phyloP scores from a whole-genome alignment of 1,284 basidiomycete species.

The Trametes hirsuta region DNA sequence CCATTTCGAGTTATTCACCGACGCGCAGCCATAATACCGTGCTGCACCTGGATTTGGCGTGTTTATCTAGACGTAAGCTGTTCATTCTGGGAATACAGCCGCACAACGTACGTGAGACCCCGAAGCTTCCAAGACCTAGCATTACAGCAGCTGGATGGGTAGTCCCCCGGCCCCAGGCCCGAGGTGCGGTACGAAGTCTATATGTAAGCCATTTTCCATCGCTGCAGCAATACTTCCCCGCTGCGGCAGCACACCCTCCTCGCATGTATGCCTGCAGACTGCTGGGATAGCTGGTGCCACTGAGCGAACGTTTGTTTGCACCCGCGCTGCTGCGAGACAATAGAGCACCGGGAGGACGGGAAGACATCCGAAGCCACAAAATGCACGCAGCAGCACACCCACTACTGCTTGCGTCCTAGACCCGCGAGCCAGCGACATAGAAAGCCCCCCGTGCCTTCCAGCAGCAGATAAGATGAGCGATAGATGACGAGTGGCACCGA shows the following conservation, averaged over 20 bases:
- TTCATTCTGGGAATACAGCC: not conserved
- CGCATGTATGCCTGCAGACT: slow-evolving; percentile 17
- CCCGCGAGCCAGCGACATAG: no score
- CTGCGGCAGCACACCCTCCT: slow-evolving; percentile 9
- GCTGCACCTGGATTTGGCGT: not conserved
- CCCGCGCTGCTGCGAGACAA: slow-evolving; percentile 11
- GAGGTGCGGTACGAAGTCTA: not conserved
- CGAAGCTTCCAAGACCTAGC: not conserved
- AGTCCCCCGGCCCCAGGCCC: not conserved
- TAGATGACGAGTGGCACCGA: slow-evolving; percentile 1
- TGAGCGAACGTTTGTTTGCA: slow-evolving; percentile 1
- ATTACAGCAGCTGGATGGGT: not conserved
- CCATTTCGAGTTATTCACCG: not conserved
- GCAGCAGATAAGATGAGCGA: slow-evolving; percentile 9
- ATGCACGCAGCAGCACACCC: not conserved
- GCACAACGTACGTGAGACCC: slow-evolving; percentile 8
- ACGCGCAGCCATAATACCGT: no score
- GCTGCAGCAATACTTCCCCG: slow-evolving; percentile 5
- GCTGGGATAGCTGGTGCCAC: slow-evolving; percentile 19
- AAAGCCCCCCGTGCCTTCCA: not conserved
- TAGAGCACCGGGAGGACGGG: slow-evolving; percentile 17
- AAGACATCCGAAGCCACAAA: slow-evolving; percentile 4
- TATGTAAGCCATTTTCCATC: not conserved
- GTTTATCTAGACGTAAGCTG: not conserved
- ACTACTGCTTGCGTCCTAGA: not conserved